Evolutionary conservation across 768 basidiomycete genomes (phyloP).

Genomic region (Clathrus columnatus): DNA sequence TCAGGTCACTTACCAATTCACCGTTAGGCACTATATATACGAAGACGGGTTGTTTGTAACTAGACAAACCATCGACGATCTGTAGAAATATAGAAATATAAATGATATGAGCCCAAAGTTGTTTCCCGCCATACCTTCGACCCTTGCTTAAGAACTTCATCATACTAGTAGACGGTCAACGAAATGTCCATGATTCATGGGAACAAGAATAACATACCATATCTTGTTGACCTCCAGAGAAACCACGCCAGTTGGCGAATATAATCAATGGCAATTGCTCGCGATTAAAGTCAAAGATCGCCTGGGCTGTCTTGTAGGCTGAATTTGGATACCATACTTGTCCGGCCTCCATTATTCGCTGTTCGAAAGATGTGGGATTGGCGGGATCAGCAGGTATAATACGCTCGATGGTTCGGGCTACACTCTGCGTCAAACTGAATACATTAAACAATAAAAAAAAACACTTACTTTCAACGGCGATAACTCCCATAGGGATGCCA

Average conservation of each 20-base stretch:
- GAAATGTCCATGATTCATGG: background rate
- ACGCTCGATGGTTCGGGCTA: slow-evolving; percentile 86
- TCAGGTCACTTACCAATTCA: slow-evolving; percentile 45
- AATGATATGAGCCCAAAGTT: background rate
- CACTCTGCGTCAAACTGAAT: background rate
- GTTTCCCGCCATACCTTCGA: slow-evolving; percentile 45
- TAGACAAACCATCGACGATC: slow-evolving; percentile 95
- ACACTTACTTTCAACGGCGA: slow-evolving; percentile 75
- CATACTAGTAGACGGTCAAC: slow-evolving; percentile 37
- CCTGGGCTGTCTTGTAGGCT: slow-evolving; percentile 98
- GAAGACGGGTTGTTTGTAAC: slow-evolving; percentile 95
- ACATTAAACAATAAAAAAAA: background rate
- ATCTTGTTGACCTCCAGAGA: slow-evolving; percentile 98
- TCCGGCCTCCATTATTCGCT: slow-evolving; percentile 98
- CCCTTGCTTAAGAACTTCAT: slow-evolving; percentile 94
- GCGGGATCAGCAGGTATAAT: slow-evolving; percentile 97
- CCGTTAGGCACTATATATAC: slow-evolving; percentile 99
- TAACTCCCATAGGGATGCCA: slow-evolving; percentile 95
- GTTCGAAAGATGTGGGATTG: slow-evolving; percentile 93
- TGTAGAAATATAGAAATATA: slow-evolving; percentile 14
- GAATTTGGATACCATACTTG: slow-evolving; percentile 99
- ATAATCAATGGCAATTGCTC: slow-evolving; percentile 96
- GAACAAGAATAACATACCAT: slow-evolving; percentile 41
- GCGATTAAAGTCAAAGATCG: slow-evolving; percentile 97
- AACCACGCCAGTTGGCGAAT: slow-evolving; percentile 99